Base-by-base conservation (phyloP, 2,329 filamentous ascomycete species). In the Ceratocystis huliohia region DNA sequence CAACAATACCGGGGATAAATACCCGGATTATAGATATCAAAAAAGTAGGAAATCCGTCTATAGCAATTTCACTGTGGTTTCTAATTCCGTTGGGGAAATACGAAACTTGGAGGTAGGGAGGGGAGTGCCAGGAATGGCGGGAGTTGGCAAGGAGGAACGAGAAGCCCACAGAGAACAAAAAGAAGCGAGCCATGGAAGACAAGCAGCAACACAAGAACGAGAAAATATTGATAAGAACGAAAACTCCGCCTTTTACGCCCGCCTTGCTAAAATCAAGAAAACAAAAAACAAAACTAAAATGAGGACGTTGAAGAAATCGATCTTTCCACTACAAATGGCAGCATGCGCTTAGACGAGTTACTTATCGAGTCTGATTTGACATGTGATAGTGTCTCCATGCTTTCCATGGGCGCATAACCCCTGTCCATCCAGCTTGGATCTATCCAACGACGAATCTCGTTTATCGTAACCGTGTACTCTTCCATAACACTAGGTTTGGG, bases 401-500 rank as follows among this genome's bases (percentile, higher is more conserved):
- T 63, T 4, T 25, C 61, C 44, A 45, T 63, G n/a, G 64, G 50
- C 37, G 53, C 22, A 13, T 59, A 28, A 15, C 41, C 53, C 37
- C 22, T 53, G 8, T 48, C 61, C 17, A 30, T 20, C 63, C 73
- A 73, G 28, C 72, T 71, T 33, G 72, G 73, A n/a, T 75, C 74
- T 1, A 77, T 70, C 79, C 79, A 81, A 10, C 72, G 70, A 57
- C 75, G 75, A 20, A 80, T 75, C 8, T 73, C 72, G 37, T 75
- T 72, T 0, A 78, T 74, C 2, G 79, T 77, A 61, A 76, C 75
- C n/a, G 73, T 73, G 65, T 81, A 81, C 69, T 81, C 79, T n/a
- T 75, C 70, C n/a, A 68, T 69, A 15, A 79, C 78, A 41, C 75
- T 79, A 22, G 75, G 73, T 65, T 81, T 80, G 7, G 77, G 77